Evolutionary conservation across 192 early-diverging fungal genomes (phyloP), one percentile per base, ranked within the genome.

Genomic region (Coemansia sp.): DNA sequence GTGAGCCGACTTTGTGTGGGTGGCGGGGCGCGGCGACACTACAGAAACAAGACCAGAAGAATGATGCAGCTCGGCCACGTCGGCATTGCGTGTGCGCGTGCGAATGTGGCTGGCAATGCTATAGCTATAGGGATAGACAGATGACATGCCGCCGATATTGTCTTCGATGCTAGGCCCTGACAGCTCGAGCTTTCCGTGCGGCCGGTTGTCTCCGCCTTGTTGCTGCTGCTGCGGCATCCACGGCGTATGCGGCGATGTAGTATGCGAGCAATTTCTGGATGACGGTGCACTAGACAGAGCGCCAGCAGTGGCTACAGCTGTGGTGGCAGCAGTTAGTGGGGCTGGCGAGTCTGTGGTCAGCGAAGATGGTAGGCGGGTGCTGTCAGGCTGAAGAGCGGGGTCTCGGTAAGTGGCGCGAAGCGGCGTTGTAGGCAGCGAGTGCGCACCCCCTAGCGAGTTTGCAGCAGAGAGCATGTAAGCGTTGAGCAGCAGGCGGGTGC

Each of bases 51-150:
- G 59, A 35, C 34, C 50, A 20, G 70, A 10, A 8, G 70, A 59
- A 13, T 60, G 63, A 16, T 31, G 59, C 45, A 33, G 48, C 40
- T 69, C 66, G 26, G 40, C 11, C 13, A 39, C 58, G 18, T 53
- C 60, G 38, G 62, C 34, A 36, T 36, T 57, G 66, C 77, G 69
- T n/a, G 65, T 36, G 20, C 73, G 78, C 36, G 68, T 67, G 59
- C 73, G 78, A 38, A 81, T 81, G 48, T 81, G 78, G 67, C 78
- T 75, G 34, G 78, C 73, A 9, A 81, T 75, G 70, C 78, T 71
- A 50, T 76, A 81, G 70, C 64, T 76, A 66, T 81, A 75, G 8
- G 73, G 78, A 38, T 81, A 81, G 16, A 81, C 73, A 2, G 77
- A 73, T 4, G 77, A 69, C 77, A 79, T 79, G 37, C 61, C 65